Conservation (phyloP, 345 rosid species). For the Geranium brycei region DNA sequence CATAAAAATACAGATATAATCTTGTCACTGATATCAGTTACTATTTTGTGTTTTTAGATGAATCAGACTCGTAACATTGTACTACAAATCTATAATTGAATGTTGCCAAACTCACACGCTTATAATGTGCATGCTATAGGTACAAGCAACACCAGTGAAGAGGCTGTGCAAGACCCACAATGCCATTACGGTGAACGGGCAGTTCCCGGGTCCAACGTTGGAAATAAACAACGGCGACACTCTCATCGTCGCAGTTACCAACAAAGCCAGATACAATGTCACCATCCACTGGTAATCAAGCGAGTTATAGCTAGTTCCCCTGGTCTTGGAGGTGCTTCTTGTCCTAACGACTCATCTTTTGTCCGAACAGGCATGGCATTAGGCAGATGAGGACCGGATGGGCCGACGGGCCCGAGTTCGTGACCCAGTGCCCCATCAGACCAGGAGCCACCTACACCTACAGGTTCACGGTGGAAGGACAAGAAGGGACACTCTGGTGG, state of each 20-base stretch:
- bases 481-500: constrained; percentile 98
- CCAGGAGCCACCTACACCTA: constrained; percentile 77
- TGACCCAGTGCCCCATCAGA: constrained; percentile 88
- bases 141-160: constrained; percentile 78
- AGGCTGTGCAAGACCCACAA: constrained; percentile 84
- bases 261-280: constrained; percentile 54
- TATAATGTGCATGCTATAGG: constrained; percentile 16
- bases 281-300: constrained; percentile 71
- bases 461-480: constrained; percentile 73
- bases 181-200: constrained; percentile 75
- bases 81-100: no score
- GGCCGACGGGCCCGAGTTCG: constrained; percentile 94
- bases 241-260: constrained; percentile 50
- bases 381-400: constrained; percentile 78
- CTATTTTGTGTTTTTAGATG: no score
- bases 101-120: no score
- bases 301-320: neutral
- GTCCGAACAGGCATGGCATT: constrained; percentile 59
- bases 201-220: constrained; percentile 87
- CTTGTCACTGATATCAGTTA: no score
- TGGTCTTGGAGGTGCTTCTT: no score
- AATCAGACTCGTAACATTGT: neutral
- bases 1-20: no score
- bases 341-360: no score
- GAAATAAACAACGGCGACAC: constrained; percentile 66